These are phyloP conservation scores for Heracleum sosnowskyi DNA, from an alignment of 129 eudicot species.

Conservation along the genomic window DNA sequence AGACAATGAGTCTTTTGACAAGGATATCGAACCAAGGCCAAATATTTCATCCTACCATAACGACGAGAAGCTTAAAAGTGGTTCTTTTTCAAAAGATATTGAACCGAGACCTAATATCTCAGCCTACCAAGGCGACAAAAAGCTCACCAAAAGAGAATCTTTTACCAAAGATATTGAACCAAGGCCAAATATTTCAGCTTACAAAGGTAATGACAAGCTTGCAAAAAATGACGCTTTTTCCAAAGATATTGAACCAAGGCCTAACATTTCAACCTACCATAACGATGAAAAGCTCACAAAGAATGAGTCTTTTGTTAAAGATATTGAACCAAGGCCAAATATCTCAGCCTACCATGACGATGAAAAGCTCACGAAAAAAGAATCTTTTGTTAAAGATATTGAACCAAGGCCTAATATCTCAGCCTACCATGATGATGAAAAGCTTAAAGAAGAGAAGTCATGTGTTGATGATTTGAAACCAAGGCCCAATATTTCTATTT, in stretches of 20 bases:
- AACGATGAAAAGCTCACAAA: neutral
- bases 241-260: conserved; percentile 33
- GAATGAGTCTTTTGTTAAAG: conserved; percentile 5
- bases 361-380: neutral
- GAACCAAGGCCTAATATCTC: conserved; percentile 26
- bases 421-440: neutral
- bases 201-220: neutral
- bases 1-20: neutral
- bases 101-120: conserved; percentile 23
- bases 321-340: conserved; percentile 32
- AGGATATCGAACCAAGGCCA: conserved; percentile 32
- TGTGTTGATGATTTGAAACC: conserved; percentile 10
- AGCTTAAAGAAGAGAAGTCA: conserved; percentile 7
- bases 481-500: conserved; percentile 13
- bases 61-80: conserved; percentile 7
- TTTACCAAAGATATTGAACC: conserved; percentile 19
- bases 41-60: conserved; percentile 10
- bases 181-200: conserved; percentile 17
- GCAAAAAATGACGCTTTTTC: neutral
- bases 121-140: conserved; percentile 10
- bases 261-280: conserved; percentile 7
- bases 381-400: conserved; percentile 15
- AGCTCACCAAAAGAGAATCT: neutral
- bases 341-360: neutral
- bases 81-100: conserved; percentile 8